Percentiles rank a stretch among this genome's conserved stretches.
Conservation (phyloP, 495 filamentous ascomycete genomes). For the Xylaria venustula region DNA sequence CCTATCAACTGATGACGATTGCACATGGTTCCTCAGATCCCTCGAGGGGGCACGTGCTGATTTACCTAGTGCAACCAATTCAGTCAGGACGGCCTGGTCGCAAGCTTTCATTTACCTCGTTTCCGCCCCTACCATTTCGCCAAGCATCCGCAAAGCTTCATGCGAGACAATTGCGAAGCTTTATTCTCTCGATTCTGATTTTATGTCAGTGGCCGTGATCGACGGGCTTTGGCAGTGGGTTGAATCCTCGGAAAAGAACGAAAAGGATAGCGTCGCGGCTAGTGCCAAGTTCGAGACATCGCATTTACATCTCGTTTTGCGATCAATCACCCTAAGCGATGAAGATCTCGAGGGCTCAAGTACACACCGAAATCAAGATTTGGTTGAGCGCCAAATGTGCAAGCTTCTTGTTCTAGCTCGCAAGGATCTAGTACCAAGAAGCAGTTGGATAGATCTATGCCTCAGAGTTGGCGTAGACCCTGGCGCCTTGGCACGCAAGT, state of each 20-base stretch:
- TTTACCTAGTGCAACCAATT: slow-evolving; percentile 26
- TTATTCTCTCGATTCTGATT: slow-evolving; percentile 53
- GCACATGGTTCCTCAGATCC: slow-evolving; percentile 71
- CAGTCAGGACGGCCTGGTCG: slow-evolving; percentile 63
- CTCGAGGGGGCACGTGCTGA: slow-evolving; percentile 59
- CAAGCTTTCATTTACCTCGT: slow-evolving; percentile 80
- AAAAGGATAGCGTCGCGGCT: slow-evolving; percentile 74
- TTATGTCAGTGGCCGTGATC: slow-evolving; percentile 60
- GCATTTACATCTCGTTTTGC: slow-evolving; percentile 63
- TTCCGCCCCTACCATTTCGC: slow-evolving; percentile 55
- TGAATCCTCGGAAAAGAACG: slow-evolving; percentile 56
- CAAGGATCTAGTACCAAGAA: slow-evolving; percentile 69
- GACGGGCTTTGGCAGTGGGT: slow-evolving; percentile 84
- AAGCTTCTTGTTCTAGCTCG: slow-evolving; percentile 75
- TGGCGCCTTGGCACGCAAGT: slow-evolving; percentile 64
- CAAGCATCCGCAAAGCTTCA: slow-evolving; percentile 58
- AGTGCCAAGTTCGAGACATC: slow-evolving; percentile 63
- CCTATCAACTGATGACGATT: slow-evolving; percentile 66
- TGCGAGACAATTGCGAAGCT: slow-evolving; percentile 55
- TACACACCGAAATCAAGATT: slow-evolving; percentile 34
- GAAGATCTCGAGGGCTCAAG: slow-evolving; percentile 39
- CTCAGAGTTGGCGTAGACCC: slow-evolving; percentile 78
- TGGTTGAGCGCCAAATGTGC: slow-evolving; percentile 64
- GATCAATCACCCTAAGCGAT: slow-evolving; percentile 62
- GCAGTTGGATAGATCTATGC: slow-evolving; percentile 86